Conservation (phyloP, 129 eudicot genomes). For the Flaveria sonorensis region DNA sequence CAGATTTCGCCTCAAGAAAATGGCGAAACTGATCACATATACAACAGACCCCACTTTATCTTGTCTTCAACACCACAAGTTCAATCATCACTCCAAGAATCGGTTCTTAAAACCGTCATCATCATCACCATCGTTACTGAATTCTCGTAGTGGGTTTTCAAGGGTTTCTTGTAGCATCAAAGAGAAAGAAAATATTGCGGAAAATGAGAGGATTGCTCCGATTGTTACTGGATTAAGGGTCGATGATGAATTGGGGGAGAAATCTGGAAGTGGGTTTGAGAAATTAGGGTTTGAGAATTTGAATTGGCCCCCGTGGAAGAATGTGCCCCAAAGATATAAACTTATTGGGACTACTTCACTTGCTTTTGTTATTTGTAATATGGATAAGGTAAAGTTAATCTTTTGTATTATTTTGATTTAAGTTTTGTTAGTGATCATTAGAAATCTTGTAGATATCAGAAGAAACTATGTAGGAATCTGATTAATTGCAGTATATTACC, state of each 20-base stretch:
- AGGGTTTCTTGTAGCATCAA: slow-evolving; percentile 59
- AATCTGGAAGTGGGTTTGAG: slow-evolving; percentile 27
- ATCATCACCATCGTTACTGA: slow-evolving; percentile 23
- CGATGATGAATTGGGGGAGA: slow-evolving; percentile 48
- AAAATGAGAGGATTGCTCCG: slow-evolving; percentile 32
- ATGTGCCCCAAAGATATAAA: slow-evolving; percentile 81
- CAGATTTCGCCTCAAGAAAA: slow-evolving; percentile 9
- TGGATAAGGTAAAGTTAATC: slow-evolving; percentile 74
- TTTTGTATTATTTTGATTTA: background rate
- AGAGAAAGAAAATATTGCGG: slow-evolving; percentile 52
- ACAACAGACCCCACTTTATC: slow-evolving; percentile 43
- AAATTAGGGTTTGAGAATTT: slow-evolving; percentile 51
- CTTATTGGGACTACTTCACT: slow-evolving; percentile 89
- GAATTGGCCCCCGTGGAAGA: slow-evolving; percentile 85
- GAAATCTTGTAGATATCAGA: background rate
- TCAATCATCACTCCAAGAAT: slow-evolving; percentile 27
- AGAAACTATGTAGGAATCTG: background rate
- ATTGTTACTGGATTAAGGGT: slow-evolving; percentile 48
- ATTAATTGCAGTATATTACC: background rate
- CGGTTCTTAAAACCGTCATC: slow-evolving; percentile 31
- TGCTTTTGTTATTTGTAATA: slow-evolving; percentile 93
- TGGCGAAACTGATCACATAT: slow-evolving; percentile 51
- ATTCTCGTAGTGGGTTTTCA: slow-evolving; percentile 30
- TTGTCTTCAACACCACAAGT: slow-evolving; percentile 40
- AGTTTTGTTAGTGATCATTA: background rate